Percentiles rank a stretch among this genome's conserved stretches.
These are phyloP conservation scores for Candida pseudoglaebosa DNA, from an alignment of 805 yeast species.

Conservation along the genomic window DNA sequence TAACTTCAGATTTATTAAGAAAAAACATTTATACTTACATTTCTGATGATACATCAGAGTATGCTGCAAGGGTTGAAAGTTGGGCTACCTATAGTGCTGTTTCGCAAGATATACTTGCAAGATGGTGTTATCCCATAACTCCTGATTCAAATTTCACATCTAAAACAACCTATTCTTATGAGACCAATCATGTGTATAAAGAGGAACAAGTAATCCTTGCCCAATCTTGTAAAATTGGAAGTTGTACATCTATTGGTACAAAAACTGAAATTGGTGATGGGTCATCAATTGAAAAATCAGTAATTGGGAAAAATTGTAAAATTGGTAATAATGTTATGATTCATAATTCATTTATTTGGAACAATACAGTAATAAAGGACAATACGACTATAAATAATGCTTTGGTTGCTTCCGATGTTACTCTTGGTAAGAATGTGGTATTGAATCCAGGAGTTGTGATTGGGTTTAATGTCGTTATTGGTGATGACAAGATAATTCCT, in stretches of 20 bases:
- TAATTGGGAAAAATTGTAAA: conserved; percentile 80
- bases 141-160: conserved; percentile 78
- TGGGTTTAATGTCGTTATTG: conserved; percentile 71
- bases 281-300: conserved; percentile 60
- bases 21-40: conserved; percentile 89
- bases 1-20: conserved; percentile 84
- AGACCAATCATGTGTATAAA: conserved; percentile 81
- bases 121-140: conserved; percentile 90
- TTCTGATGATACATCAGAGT: conserved; percentile 62
- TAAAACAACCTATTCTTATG: conserved; percentile 73
- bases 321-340: conserved; percentile 77
- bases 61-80: conserved; percentile 94
- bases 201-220: conserved; percentile 87
- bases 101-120: conserved; percentile 80
- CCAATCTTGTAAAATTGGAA: conserved; percentile 83
- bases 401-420: conserved; percentile 65
- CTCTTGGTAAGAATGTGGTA: conserved; percentile 47
- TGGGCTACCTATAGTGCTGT: conserved; percentile 92
- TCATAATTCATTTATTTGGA: conserved; percentile 83
- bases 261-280: conserved; percentile 74
- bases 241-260: conserved; percentile 79
- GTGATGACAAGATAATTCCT: conserved; percentile 46
- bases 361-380: conserved; percentile 69
- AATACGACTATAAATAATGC: conserved; percentile 54
- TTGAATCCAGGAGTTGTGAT: conserved; percentile 72